Percentiles rank a stretch among this genome's conserved stretches.
phyloP scores from a whole-genome alignment of 2,329 filamentous ascomycete genomes.

The Ophioceras dolichostomum region DNA sequence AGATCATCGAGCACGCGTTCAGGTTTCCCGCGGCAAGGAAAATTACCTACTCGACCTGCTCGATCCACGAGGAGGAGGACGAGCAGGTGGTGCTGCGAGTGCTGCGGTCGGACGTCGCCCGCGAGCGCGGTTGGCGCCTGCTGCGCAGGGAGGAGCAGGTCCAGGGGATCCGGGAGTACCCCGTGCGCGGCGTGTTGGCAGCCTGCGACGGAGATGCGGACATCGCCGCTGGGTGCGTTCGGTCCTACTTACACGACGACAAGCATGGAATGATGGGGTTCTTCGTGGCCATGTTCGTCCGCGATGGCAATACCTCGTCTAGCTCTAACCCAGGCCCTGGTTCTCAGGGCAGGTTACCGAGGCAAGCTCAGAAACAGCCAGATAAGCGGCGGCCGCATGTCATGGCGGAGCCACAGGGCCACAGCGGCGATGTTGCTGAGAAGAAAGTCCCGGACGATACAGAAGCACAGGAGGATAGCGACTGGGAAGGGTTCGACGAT shows the following conservation, averaged over 20 bases:
- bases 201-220: slow-evolving; percentile 15
- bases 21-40: slow-evolving; percentile 61
- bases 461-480: slow-evolving; percentile 2
- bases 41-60: slow-evolving; percentile 92
- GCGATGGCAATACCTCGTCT: slow-evolving; percentile 36
- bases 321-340: no score
- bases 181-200: slow-evolving; percentile 42
- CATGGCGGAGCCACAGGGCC: no score
- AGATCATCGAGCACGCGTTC: slow-evolving; percentile 74
- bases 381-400: no score
- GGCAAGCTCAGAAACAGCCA: no score
- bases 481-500: slow-evolving; percentile 11
- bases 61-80: slow-evolving; percentile 77
- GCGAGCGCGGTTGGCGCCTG: slow-evolving; percentile 63
- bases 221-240: slow-evolving; percentile 63
- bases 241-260: slow-evolving; percentile 71
- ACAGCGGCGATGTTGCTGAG: no score
- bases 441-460: background rate
- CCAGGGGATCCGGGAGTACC: slow-evolving; percentile 64
- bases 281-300: slow-evolving; percentile 80
- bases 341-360: no score
- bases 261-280: slow-evolving; percentile 85
- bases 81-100: slow-evolving; percentile 70
- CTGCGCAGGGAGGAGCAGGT: slow-evolving; percentile 61
- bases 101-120: slow-evolving; percentile 54